Evolutionary conservation across 2,329 filamentous ascomycete genomes (phyloP).

Genomic region (Arachnomyces sp.): DNA sequence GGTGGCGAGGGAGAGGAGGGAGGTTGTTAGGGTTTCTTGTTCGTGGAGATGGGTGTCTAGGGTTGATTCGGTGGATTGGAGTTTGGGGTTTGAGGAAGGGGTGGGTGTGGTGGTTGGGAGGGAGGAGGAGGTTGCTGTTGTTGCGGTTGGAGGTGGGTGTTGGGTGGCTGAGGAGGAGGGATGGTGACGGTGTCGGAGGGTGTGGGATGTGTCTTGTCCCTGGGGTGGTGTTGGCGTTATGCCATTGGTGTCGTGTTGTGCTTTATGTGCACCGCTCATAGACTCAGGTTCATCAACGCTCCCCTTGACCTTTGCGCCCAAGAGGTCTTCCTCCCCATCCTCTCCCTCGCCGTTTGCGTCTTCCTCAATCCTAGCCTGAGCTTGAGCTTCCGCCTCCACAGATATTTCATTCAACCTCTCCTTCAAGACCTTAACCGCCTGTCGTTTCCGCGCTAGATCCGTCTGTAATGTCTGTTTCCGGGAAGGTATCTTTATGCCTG

Average conservation of each 20-base stretch:
- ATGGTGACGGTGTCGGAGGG: conserved; percentile 4
- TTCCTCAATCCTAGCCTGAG: conserved; percentile 2
- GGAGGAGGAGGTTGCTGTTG: conserved; percentile 12
- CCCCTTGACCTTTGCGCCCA: conserved; percentile 11
- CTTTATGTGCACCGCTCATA: conserved; percentile 5
- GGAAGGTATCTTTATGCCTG: conserved; percentile 32
- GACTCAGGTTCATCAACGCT: conserved; percentile 16
- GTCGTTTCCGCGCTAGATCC: conserved; percentile 32
- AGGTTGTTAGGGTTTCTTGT: conserved; percentile 74
- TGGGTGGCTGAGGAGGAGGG: too few species aligned
- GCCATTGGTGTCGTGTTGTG: conserved; percentile 10
- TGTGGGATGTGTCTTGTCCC: background rate
- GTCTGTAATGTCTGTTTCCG: conserved; percentile 32
- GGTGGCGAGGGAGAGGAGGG: conserved; percentile 71
- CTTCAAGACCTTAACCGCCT: conserved; percentile 26
- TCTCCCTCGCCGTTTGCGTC: conserved; percentile 15
- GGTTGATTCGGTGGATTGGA: conserved; percentile 56
- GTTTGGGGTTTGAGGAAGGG: conserved; percentile 5
- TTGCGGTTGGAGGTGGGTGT: conserved; percentile 10
- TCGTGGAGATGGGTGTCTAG: conserved; percentile 71
- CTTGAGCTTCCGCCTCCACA: conserved; percentile 17
- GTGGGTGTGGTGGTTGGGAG: conserved; percentile 14
- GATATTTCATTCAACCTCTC: conserved; percentile 26
- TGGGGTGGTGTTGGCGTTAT: background rate
- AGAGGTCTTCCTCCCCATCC: conserved; percentile 11